phyloP scores from a whole-genome alignment of 768 basidiomycete genomes.

The Leccinum boreale region DNA sequence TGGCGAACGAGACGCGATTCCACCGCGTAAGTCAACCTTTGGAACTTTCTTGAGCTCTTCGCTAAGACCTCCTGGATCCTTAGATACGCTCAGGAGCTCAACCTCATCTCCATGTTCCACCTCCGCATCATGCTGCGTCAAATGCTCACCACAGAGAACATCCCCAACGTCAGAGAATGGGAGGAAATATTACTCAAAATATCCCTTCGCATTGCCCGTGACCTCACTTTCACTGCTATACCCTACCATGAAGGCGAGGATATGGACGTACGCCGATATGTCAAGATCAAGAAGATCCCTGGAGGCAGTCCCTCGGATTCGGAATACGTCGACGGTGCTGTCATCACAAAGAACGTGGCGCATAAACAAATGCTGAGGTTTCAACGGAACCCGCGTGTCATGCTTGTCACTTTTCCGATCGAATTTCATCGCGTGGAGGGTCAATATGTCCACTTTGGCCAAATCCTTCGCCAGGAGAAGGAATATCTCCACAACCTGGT shows the following conservation, averaged over 20 bases:
- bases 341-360: constrained; percentile 97
- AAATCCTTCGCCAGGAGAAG: constrained; percentile 88
- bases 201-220: constrained; percentile 81
- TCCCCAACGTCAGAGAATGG: constrained; percentile 86
- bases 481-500: constrained; percentile 89
- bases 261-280: constrained; percentile 92
- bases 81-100: constrained; percentile 82
- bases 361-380: constrained; percentile 91
- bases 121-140: constrained; percentile 89
- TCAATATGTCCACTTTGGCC: constrained; percentile 90
- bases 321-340: constrained; percentile 94
- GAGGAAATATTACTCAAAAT: constrained; percentile 78
- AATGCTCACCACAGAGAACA: constrained; percentile 76
- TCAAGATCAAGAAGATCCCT: constrained; percentile 98
- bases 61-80: background rate
- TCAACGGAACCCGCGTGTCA: constrained; percentile 84
- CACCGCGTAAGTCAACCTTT: constrained; percentile 64
- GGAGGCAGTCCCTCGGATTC: constrained; percentile 90
- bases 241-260: constrained; percentile 82
- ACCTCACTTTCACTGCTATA: constrained; percentile 71
- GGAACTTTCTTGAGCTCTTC: background rate
- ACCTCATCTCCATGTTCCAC: constrained; percentile 83
- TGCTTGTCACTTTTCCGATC: constrained; percentile 93
- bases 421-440: constrained; percentile 93
- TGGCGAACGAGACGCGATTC: constrained; percentile 90